Percentiles rank a stretch among this genome's conserved stretches.
Conservation (phyloP, 2,329 filamentous ascomycete species). For the Dactylellina sp. region DNA sequence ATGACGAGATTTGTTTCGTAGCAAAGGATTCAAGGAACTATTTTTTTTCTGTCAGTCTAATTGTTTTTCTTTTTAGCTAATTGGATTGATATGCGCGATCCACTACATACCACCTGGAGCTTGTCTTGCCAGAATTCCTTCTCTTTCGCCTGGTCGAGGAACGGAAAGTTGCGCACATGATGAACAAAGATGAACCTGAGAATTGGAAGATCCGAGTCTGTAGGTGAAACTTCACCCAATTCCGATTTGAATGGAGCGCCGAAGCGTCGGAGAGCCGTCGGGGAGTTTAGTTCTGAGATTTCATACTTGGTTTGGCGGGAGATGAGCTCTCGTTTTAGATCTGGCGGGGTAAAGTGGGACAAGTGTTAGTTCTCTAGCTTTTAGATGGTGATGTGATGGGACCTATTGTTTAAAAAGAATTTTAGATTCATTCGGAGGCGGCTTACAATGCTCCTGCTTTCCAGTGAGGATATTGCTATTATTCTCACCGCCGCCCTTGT, state of each 20-base stretch:
- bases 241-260: slow-evolving; percentile 95
- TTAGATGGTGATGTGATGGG: slow-evolving; percentile 26
- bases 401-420: no score
- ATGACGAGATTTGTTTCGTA: slow-evolving; percentile 95
- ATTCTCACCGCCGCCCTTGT: slow-evolving; percentile 43
- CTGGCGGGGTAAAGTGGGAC: slow-evolving; percentile 65
- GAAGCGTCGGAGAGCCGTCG: slow-evolving; percentile 92
- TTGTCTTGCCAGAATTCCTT: slow-evolving; percentile 99
- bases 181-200: slow-evolving; percentile 97
- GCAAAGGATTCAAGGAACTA: slow-evolving; percentile 97
- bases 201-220: slow-evolving; percentile 93
- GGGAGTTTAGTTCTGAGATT: slow-evolving; percentile 91
- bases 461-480: slow-evolving; percentile 78
- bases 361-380: slow-evolving; percentile 32
- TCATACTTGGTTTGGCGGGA: slow-evolving; percentile 89
- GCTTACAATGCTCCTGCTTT: slow-evolving; percentile 96
- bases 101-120: slow-evolving; percentile 83
- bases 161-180: slow-evolving; percentile 97
- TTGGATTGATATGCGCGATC: neutral
- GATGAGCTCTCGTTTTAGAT: slow-evolving; percentile 95
- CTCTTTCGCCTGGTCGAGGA: slow-evolving; percentile 94
- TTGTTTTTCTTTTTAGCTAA: slow-evolving; percentile 31
- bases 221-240: slow-evolving; percentile 88
- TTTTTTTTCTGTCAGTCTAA: slow-evolving; percentile 5
- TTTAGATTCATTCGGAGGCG: slow-evolving; percentile 4